These are phyloP conservation scores for Penicillium sp. DNA, from an alignment of 2,329 filamentous ascomycete species.

Conservation along the genomic window DNA sequence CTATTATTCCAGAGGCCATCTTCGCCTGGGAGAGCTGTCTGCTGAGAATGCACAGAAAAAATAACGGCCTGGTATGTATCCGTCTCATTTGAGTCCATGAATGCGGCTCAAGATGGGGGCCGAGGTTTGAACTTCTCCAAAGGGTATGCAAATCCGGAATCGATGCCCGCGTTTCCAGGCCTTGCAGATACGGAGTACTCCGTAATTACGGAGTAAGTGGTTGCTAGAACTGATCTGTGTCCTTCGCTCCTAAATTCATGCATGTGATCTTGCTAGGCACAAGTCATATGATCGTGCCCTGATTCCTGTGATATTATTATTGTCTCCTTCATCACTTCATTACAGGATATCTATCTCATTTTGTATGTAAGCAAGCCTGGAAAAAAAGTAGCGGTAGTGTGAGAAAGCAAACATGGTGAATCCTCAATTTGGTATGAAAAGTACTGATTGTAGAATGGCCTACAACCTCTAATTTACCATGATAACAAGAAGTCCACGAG, in stretches of 20 bases:
- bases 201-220: too few relatives aligned
- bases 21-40: too few relatives aligned
- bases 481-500: conserved; percentile 18
- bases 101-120: not conserved
- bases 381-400: not conserved
- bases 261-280: not conserved
- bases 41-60: too few relatives aligned
- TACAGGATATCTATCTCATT: too few relatives aligned
- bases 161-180: not conserved
- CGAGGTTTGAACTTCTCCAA: not conserved
- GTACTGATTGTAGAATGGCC: conserved; percentile 6
- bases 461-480: conserved; percentile 19
- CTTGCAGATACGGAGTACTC: not conserved
- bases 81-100: too few relatives aligned
- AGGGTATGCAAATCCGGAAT: not conserved
- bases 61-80: too few relatives aligned
- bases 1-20: too few relatives aligned
- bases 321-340: too few relatives aligned
- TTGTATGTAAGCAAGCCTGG: not conserved
- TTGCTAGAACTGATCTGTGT: too few relatives aligned
- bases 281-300: not conserved
- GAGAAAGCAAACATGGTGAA: not conserved
- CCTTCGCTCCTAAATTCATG: too few relatives aligned
- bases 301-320: not conserved
- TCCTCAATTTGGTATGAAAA: conserved; percentile 7